Percentiles rank a stretch among this genome's conserved stretches.
phyloP scores from a whole-genome alignment of 176 grass and related monocot genomes.

The Cymbopogon citratus region DNA sequence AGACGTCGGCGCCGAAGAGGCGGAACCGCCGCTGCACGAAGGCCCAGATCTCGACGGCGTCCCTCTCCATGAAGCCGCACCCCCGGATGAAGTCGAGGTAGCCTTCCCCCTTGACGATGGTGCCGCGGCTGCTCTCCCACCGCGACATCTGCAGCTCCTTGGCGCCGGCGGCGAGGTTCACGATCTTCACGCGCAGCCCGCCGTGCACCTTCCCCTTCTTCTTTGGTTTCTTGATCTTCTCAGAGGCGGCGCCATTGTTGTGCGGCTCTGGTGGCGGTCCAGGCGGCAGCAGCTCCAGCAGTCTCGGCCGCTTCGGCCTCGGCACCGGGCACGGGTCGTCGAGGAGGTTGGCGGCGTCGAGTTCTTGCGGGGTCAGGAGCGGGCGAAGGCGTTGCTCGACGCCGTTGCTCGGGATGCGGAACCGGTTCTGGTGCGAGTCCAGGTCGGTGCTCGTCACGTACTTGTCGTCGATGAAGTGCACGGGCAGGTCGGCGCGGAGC shows the following conservation, averaged over 20 bases:
- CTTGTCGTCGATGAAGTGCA: slow-evolving; percentile 29
- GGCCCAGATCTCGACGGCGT: slow-evolving; percentile 10
- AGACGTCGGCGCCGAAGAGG: slow-evolving; percentile 7
- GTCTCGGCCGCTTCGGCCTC: not conserved
- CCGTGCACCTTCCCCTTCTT: slow-evolving; percentile 13
- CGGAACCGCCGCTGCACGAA: not conserved
- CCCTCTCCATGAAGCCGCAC: not conserved
- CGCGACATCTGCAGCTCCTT: not conserved
- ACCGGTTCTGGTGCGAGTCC: slow-evolving; percentile 27
- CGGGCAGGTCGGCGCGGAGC: not conserved
- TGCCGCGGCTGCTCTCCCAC: slow-evolving; percentile 14
- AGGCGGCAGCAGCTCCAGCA: no score
- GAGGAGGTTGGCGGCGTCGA: slow-evolving; percentile 5
- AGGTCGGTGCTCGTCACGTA: not conserved
- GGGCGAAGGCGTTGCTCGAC: not conserved
- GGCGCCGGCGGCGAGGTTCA: not conserved
- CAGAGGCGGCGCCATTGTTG: not conserved
- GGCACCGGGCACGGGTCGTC: not conserved
- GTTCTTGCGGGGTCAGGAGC: not conserved
- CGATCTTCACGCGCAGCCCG: slow-evolving; percentile 4
- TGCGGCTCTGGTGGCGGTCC: no score
- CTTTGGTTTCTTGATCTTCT: slow-evolving; percentile 9
- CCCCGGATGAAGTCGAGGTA: slow-evolving; percentile 4
- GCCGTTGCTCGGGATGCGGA: slow-evolving; percentile 12
- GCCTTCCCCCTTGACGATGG: slow-evolving; percentile 22